Base-by-base conservation (phyloP, 257 asterid species). In the Vinca minor region DNA sequence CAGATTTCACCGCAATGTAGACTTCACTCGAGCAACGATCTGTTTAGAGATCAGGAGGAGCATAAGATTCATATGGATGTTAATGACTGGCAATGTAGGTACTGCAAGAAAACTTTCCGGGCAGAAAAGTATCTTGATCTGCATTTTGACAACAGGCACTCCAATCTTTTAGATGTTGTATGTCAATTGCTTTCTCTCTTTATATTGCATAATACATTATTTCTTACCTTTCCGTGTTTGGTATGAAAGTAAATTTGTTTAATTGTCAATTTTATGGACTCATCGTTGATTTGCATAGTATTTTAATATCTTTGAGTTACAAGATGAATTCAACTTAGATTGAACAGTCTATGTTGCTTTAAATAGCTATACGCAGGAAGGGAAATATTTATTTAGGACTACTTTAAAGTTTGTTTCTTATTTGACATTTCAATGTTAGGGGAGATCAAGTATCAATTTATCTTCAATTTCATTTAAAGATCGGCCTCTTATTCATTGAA, bases 61-160 rank as follows among this genome's bases (percentile, higher is more conserved):
- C 95, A 91, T 76, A 91, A 91, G 80, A 67, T 83, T 73, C 95
- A 88, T 18, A 45, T 84, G 29, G 98, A 91, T 76, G 64, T 84
- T 69, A 84, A 83, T 78, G 98, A 91, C 49, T 91, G 96, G 96
- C 78, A 77, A 32, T 88, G 98, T 72, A 96, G 96, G 42, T 91
- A 84, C 70, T 91, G 98, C 71, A 88, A 82, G 82, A 91, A 91
- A 88, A 48, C 58, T 59, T 91, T 91, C 78, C 84, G 85, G 48
- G 96, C 94, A 31, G 96, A 91, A 73, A 86, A 79, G 34, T 84
- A 69, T 77, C 76, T 91, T 74, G 98, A 91, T 79, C 94, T 84
- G 73, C 98, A 91, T 86, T 88, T 91, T 79, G 98, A 88, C 81
- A 88, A 77, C 83, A 77, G 95, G 73, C 98, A 91, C 81, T 59